These are phyloP conservation scores for Linum usitatissimum DNA, from an alignment of 345 rosid genomes.

Conservation along the genomic window DNA sequence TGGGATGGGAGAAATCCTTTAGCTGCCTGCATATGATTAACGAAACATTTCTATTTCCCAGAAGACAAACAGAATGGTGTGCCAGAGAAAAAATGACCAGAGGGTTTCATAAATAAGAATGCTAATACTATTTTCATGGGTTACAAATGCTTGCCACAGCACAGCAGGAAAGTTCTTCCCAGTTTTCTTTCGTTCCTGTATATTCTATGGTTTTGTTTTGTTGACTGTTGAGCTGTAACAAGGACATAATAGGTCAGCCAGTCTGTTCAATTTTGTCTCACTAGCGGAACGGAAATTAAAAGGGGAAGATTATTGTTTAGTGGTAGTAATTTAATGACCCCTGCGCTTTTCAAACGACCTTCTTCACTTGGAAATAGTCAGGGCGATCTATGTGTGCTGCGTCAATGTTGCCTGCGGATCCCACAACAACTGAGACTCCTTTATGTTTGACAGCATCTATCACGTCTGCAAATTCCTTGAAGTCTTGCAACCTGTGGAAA, in stretches of 20 bases:
- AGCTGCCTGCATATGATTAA: neutral
- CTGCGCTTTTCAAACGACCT: conserved; percentile 36
- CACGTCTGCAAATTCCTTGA: conserved; percentile 63
- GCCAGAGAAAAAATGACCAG: neutral
- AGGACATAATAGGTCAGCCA: neutral
- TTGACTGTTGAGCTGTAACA: neutral
- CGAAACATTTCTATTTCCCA: neutral
- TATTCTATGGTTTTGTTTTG: neutral
- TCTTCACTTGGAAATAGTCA: conserved; percentile 54
- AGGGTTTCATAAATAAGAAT: too few relatives aligned
- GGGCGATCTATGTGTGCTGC: conserved; percentile 55
- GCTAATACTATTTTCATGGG: too few relatives aligned
- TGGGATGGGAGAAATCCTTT: neutral
- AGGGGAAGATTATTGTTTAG: neutral
- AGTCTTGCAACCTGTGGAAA: conserved; percentile 60
- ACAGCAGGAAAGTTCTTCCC: too few relatives aligned
- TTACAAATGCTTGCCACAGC: too few relatives aligned
- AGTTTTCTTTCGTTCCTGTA: neutral
- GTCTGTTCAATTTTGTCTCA: neutral
- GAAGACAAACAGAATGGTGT: neutral
- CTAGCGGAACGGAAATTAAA: too few relatives aligned
- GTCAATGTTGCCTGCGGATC: conserved; percentile 63
- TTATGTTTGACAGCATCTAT: conserved; percentile 53
- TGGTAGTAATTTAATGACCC: conserved; percentile 7
- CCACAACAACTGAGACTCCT: conserved; percentile 75